Evolutionary conservation across 306 rosid species (phyloP).

Genomic region (Begonia masoniana): DNA sequence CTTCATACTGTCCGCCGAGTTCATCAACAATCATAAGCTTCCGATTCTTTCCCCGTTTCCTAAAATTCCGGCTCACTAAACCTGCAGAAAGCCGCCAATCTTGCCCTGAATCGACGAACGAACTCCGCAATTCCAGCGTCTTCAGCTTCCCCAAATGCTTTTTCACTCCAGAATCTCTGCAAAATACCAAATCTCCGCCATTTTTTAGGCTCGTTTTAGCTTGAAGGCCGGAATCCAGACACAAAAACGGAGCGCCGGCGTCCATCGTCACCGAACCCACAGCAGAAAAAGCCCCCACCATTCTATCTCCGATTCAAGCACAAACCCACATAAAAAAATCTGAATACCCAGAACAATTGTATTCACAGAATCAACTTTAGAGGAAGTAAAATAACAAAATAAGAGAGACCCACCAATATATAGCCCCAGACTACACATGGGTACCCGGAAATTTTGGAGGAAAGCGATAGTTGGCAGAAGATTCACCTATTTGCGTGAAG

Average conservation of each 20-base stretch:
- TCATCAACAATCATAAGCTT: constrained; percentile 40
- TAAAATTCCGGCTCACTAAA: constrained; percentile 23
- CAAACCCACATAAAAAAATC: constrained; percentile 5
- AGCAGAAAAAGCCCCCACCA: constrained; percentile 67
- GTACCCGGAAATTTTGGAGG: constrained; percentile 25
- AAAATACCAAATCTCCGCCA: constrained; percentile 41
- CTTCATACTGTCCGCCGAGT: constrained; percentile 85
- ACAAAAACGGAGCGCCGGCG: constrained; percentile 66
- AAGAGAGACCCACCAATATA: constrained; percentile 6
- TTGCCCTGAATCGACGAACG: constrained; percentile 43
- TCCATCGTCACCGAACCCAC: constrained; percentile 65
- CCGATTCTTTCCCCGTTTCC: constrained; percentile 44
- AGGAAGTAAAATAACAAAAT: background rate
- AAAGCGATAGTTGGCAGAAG: constrained; percentile 25
- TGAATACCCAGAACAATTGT: background rate
- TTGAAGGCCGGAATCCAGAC: constrained; percentile 57
- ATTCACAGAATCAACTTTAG: constrained; percentile 11
- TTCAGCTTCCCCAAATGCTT: constrained; percentile 25
- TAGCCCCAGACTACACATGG: constrained; percentile 15
- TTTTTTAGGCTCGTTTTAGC: constrained; percentile 41
- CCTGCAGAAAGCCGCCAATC: constrained; percentile 40
- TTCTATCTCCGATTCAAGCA: constrained; percentile 4
- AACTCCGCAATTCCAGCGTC: constrained; percentile 39
- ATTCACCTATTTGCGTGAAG: constrained; percentile 19
- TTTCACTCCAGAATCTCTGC: constrained; percentile 15